A percentile compares a stretch with the other conserved stretches of the same genome.
Conservation (phyloP, 2,329 filamentous ascomycete genomes). For the Hypocreales sp. region DNA sequence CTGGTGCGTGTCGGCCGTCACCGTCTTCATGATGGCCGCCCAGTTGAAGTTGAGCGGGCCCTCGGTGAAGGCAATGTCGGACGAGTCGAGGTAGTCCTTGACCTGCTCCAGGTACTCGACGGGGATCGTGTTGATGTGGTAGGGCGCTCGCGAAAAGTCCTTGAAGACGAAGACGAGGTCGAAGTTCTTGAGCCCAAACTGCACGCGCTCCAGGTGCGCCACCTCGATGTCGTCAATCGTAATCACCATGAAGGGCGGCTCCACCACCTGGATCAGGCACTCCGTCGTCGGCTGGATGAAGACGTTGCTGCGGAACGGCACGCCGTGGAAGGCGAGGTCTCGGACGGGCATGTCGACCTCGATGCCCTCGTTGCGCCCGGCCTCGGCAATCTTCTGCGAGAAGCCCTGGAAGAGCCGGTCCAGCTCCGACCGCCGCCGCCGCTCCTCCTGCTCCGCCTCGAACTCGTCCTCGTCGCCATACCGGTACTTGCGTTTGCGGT, state of each 20-base stretch:
- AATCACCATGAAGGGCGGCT: conserved; percentile 91
- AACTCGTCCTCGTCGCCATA: conserved; percentile 98
- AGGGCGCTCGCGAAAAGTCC: conserved; percentile 79
- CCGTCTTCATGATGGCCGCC: conserved; percentile 99
- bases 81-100: conserved; percentile 94
- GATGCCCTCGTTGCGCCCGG: conserved; percentile 76
- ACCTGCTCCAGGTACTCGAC: conserved; percentile 89
- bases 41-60: conserved; percentile 96
- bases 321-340: conserved; percentile 91
- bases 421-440: conserved; percentile 75
- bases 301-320: conserved; percentile 89
- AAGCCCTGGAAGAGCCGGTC: conserved; percentile 94
- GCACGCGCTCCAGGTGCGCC: conserved; percentile 86
- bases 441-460: conserved; percentile 93
- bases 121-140: conserved; percentile 95
- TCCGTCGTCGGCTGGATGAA: conserved; percentile 93
- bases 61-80: conserved; percentile 87
- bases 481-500: conserved; percentile 91
- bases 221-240: conserved; percentile 93
- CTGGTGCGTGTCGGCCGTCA: conserved; percentile 79
- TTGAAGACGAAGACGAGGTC: conserved; percentile 98
- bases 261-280: conserved; percentile 89
- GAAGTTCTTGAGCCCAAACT: conserved; percentile 97
- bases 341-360: conserved; percentile 95
- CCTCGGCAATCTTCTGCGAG: conserved; percentile 93